phyloP scores from a whole-genome alignment of 116 monocot genomes.

The Iris pallida region DNA sequence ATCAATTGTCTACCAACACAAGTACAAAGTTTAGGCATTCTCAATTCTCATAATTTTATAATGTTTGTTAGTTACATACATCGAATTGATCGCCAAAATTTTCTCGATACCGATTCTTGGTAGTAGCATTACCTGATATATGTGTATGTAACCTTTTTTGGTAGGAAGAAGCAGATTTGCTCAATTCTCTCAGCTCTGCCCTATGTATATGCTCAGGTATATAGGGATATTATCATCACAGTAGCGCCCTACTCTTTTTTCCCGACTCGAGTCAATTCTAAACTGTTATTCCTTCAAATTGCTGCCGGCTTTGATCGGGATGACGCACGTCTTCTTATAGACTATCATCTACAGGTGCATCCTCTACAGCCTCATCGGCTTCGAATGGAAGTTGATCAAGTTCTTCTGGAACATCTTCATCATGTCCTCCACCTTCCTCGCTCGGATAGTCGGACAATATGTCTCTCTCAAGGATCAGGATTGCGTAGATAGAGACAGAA shows the following conservation, averaged over 20 bases:
- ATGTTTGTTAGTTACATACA: not conserved
- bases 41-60: too few species aligned
- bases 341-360: slow-evolving; percentile 56
- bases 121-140: too few species aligned
- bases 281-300: too few species aligned
- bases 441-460: too few species aligned
- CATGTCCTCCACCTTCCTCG: slow-evolving; percentile 80
- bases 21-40: too few species aligned
- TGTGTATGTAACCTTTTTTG: not conserved
- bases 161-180: slow-evolving; percentile 44
- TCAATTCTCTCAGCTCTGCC: slow-evolving; percentile 64
- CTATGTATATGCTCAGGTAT: slow-evolving; percentile 68
- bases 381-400: slow-evolving; percentile 69
- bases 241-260: too few species aligned
- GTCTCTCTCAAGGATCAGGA: too few species aligned
- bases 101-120: too few species aligned
- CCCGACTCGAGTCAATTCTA: too few species aligned
- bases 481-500: too few species aligned
- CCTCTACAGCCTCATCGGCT: slow-evolving; percentile 71
- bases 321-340: slow-evolving; percentile 72
- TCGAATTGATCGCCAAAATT: too few species aligned
- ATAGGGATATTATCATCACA: not conserved
- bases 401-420: slow-evolving; percentile 91
- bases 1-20: too few species aligned
- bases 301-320: slow-evolving; percentile 72